phyloP scores from a whole-genome alignment of 495 filamentous ascomycete species.

The Trichoderma reesei region DNA sequence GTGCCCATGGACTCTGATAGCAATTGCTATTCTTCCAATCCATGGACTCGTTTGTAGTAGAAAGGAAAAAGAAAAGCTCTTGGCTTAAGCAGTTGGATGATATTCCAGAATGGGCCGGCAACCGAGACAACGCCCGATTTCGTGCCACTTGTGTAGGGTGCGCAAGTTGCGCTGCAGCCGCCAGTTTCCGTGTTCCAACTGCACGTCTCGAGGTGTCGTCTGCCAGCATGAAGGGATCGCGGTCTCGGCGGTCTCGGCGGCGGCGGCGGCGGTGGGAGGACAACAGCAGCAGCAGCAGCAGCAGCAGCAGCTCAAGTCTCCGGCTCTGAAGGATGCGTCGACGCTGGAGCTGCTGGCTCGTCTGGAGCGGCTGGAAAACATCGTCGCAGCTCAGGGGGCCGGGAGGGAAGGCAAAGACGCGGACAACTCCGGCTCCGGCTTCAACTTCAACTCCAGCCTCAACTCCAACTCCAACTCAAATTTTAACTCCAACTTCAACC shows the following conservation, averaged over 20 bases:
- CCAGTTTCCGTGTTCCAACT: constrained; percentile 22
- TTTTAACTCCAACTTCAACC: no score
- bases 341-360: constrained; percentile 10
- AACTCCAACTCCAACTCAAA: no score
- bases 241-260: no score
- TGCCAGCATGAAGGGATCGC: constrained; percentile 16
- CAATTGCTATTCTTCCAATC: background rate
- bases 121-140: constrained; percentile 10
- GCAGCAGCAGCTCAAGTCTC: constrained; percentile 11
- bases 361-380: background rate
- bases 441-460: no score
- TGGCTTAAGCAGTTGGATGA: background rate
- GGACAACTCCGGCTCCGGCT: no score
- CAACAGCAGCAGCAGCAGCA: no score
- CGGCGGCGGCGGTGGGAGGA: background rate
- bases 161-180: constrained; percentile 23
- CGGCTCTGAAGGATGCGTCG: constrained; percentile 16
- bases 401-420: background rate
- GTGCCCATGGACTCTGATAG: background rate
- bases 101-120: constrained; percentile 3
- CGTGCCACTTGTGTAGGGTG: constrained; percentile 15
- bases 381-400: background rate
- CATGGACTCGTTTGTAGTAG: constrained; percentile 1
- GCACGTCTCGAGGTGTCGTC: constrained; percentile 18
- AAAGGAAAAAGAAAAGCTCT: no score